phyloP scores from a whole-genome alignment of 805 yeast species.

The Barnettozyma vustinii region DNA sequence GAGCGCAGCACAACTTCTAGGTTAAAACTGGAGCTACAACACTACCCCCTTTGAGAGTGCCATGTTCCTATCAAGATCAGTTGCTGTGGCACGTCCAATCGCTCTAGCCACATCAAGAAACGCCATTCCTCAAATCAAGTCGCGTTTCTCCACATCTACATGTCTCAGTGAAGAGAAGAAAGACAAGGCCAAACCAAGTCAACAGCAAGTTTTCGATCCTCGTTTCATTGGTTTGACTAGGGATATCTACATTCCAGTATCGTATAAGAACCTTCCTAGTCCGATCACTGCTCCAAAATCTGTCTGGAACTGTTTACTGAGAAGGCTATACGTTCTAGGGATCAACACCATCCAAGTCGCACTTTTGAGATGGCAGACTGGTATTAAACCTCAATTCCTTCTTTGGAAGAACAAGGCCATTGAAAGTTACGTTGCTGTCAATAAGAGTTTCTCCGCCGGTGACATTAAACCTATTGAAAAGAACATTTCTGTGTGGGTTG shows the following conservation, averaged over 20 bases:
- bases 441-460: conserved; percentile 68
- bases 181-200: conserved; percentile 11
- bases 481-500: conserved; percentile 56
- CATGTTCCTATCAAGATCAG: conserved; percentile 1
- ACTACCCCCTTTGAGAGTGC: background rate
- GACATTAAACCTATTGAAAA: conserved; percentile 43
- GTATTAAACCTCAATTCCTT: conserved; percentile 57
- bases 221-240: conserved; percentile 37
- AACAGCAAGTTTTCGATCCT: conserved; percentile 30
- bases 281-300: conserved; percentile 35
- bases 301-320: conserved; percentile 42
- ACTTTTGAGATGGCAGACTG: conserved; percentile 62
- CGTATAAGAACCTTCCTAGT: conserved; percentile 40
- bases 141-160: conserved; percentile 8
- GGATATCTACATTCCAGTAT: conserved; percentile 47
- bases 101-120: background rate
- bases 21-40: background rate
- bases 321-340: conserved; percentile 59
- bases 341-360: conserved; percentile 67
- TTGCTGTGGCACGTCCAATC: background rate
- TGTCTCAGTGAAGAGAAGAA: conserved; percentile 5
- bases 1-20: too few species aligned
- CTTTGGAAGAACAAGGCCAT: conserved; percentile 86
- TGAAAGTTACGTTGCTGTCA: conserved; percentile 69
- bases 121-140: background rate